These are phyloP conservation scores for Eucalyptus curtisii DNA, from an alignment of 345 rosid species.

Conservation along the genomic window DNA sequence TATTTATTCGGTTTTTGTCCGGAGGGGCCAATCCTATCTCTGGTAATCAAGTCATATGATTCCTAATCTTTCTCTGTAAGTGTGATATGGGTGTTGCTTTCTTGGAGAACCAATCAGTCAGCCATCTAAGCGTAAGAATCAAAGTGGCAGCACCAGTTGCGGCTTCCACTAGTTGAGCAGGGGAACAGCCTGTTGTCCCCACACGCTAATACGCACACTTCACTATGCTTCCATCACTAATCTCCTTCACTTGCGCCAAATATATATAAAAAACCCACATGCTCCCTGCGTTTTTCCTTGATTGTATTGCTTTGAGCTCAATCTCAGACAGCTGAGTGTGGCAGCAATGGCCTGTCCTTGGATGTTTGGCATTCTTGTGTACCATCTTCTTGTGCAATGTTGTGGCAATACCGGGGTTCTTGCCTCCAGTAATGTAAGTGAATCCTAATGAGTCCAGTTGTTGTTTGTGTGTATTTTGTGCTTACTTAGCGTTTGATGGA, in stretches of 20 bases:
- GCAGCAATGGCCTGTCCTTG: neutral
- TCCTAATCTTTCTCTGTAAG: neutral
- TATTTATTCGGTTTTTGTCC: neutral
- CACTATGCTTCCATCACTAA: neutral
- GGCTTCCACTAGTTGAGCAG: neutral
- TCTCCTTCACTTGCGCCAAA: neutral
- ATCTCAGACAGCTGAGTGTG: neutral
- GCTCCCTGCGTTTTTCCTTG: neutral
- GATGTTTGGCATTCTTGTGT: neutral
- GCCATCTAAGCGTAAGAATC: neutral
- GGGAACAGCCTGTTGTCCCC: neutral
- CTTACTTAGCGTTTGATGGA: neutral
- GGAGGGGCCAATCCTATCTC: neutral
- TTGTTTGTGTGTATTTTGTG: neutral
- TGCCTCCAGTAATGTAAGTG: conserved; percentile 29
- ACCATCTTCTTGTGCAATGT: neutral
- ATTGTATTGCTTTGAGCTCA: neutral
- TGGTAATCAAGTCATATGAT: neutral
- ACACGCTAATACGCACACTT: neutral
- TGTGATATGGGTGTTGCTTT: neutral
- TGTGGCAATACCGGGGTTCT: neutral
- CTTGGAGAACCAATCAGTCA: neutral
- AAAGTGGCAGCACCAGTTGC: neutral
- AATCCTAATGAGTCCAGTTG: neutral
- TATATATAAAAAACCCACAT: neutral